Percentiles rank a stretch among this genome's conserved stretches.
Conservation (phyloP, 2,329 filamentous ascomycete genomes). For the Alternaria gansuensis region DNA sequence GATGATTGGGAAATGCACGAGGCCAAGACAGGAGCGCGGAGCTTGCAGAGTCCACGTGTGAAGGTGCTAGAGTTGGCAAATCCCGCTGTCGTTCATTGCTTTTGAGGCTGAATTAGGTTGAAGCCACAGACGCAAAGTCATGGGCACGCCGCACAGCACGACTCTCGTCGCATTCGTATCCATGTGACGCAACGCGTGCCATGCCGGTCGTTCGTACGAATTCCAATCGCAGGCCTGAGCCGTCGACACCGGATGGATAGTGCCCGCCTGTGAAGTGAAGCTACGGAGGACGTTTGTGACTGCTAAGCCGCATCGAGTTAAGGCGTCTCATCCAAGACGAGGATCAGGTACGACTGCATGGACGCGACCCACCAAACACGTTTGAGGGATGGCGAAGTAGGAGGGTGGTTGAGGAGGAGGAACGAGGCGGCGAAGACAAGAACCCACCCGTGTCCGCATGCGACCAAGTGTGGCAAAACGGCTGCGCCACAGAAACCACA, state of each 20-base stretch:
- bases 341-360: constrained; percentile 37
- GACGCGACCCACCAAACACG: constrained; percentile 33
- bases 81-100: constrained; percentile 10
- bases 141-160: neutral
- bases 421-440: constrained; percentile 6
- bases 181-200: constrained; percentile 11
- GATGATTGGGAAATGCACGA: constrained; percentile 16
- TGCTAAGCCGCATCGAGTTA: constrained; percentile 28
- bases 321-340: constrained; percentile 23
- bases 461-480: constrained; percentile 21
- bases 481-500: constrained; percentile 13
- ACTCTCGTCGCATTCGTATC: constrained; percentile 6
- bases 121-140: constrained; percentile 6
- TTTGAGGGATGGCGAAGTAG: constrained; percentile 23
- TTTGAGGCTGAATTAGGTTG: constrained; percentile 3
- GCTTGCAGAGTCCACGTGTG: constrained; percentile 8
- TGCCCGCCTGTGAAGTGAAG: constrained; percentile 31
- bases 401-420: constrained; percentile 11
- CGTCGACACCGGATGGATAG: constrained; percentile 27
- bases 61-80: constrained; percentile 8
- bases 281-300: constrained; percentile 23
- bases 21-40: constrained; percentile 5
- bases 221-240: constrained; percentile 17
- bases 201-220: constrained; percentile 27
- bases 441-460: constrained; percentile 12